Evolutionary conservation across 2,329 filamentous ascomycete species (phyloP).

Genomic region (Sphaerulina musiva): DNA sequence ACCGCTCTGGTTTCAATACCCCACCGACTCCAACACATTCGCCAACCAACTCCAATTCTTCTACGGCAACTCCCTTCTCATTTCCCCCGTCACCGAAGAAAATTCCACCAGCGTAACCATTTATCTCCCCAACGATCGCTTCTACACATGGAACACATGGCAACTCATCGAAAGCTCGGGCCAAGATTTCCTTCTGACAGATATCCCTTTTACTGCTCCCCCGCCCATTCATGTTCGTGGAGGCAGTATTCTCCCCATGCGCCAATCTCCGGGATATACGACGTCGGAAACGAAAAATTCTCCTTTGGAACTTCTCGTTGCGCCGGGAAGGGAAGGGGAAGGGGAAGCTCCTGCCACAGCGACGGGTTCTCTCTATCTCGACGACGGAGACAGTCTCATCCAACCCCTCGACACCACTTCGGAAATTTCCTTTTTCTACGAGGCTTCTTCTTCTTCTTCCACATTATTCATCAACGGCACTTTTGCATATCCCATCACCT

Average conservation of each 20-base stretch:
- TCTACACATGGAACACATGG: constrained; percentile 55
- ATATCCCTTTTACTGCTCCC: constrained; percentile 49
- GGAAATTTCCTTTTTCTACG: constrained; percentile 54
- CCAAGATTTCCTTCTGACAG: constrained; percentile 34
- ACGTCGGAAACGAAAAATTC: constrained; percentile 57
- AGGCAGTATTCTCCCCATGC: constrained; percentile 56
- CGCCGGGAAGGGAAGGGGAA: constrained; percentile 47
- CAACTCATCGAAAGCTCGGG: constrained; percentile 43
- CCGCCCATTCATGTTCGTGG: constrained; percentile 59
- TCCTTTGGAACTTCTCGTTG: constrained; percentile 64
- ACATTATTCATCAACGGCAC: constrained; percentile 10
- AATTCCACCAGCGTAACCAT: constrained; percentile 47
- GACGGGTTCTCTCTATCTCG: constrained; percentile 62
- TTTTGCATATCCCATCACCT: constrained; percentile 10
- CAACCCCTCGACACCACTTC: constrained; percentile 46
- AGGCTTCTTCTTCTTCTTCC: constrained; percentile 34
- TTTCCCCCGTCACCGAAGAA: constrained; percentile 50
- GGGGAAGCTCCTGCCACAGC: constrained; percentile 47
- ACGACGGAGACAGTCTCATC: constrained; percentile 64
- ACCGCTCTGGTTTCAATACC: constrained; percentile 67
- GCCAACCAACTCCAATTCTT: constrained; percentile 52
- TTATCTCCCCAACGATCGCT: constrained; percentile 53
- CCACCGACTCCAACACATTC: constrained; percentile 48
- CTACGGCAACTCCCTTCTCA: constrained; percentile 50
- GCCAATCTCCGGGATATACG: constrained; percentile 51